Percentiles rank a stretch among this genome's conserved stretches.
Conservation (phyloP, 2,329 filamentous ascomycete species). For the Chlorencoelia australis region DNA sequence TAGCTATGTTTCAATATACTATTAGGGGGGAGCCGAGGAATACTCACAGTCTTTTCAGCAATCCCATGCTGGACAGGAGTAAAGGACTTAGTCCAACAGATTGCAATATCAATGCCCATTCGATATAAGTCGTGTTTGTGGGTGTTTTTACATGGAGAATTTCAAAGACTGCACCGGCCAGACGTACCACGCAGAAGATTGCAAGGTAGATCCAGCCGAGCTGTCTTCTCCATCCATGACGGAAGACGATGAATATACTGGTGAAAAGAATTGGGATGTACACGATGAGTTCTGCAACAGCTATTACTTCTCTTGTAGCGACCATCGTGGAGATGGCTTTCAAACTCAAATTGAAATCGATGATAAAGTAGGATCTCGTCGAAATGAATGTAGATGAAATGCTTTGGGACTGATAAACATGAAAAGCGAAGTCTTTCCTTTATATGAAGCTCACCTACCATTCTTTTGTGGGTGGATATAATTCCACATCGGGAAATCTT, state of each 20-base stretch:
- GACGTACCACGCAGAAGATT: conserved; percentile 26
- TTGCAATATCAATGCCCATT: conserved; percentile 23
- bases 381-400: too few species aligned
- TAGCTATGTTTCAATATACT: too few species aligned
- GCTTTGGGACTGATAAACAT: too few species aligned
- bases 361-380: too few species aligned
- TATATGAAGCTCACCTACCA: too few species aligned
- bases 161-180: conserved; percentile 25
- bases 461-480: too few species aligned
- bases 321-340: conserved; percentile 11
- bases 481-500: too few species aligned
- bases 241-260: conserved; percentile 16
- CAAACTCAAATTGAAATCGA: too few species aligned
- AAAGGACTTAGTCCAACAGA: conserved; percentile 22
- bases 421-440: too few species aligned
- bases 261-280: conserved; percentile 11
- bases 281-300: conserved; percentile 20
- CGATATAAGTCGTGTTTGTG: conserved; percentile 20
- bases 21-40: background rate
- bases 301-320: conserved; percentile 15
- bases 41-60: conserved; percentile 22
- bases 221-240: conserved; percentile 22
- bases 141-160: conserved; percentile 21
- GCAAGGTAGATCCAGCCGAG: conserved; percentile 29
- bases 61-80: conserved; percentile 19